phyloP scores from a whole-genome alignment of 2,329 filamentous ascomycete genomes.

The Trichoderma brevicompactum region DNA sequence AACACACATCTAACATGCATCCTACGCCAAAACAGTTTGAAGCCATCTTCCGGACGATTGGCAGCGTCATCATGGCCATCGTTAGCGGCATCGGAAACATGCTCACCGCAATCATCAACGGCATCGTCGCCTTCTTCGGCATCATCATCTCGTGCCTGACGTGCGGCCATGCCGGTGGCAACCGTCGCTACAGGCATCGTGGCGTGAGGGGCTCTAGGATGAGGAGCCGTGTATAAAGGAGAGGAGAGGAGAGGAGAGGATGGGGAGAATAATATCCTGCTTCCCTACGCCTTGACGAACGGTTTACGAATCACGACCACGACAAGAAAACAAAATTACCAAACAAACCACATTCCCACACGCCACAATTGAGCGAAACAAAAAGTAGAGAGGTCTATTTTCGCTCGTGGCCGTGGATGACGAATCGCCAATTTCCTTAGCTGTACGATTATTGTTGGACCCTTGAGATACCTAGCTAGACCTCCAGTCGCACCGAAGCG shows the following conservation, averaged over 20 bases:
- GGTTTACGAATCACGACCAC: slow-evolving; percentile 19
- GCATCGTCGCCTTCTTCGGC: slow-evolving; percentile 66
- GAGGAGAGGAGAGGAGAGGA: neutral
- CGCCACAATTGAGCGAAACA: neutral
- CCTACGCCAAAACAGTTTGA: slow-evolving; percentile 55
- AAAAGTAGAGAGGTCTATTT: neutral
- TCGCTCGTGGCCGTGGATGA: neutral
- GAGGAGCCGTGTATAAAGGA: slow-evolving; percentile 14
- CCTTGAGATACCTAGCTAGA: slow-evolving; percentile 16
- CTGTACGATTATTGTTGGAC: slow-evolving; percentile 29
- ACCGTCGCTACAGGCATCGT: slow-evolving; percentile 7
- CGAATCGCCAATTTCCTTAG: slow-evolving; percentile 17
- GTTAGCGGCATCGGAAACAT: slow-evolving; percentile 68
- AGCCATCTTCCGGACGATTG: slow-evolving; percentile 66
- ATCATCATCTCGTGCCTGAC: slow-evolving; percentile 70
- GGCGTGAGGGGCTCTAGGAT: neutral
- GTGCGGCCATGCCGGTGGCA: slow-evolving; percentile 50
- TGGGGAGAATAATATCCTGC: neutral
- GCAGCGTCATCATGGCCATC: slow-evolving; percentile 68
- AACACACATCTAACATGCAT: slow-evolving; percentile 31
- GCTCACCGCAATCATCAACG: slow-evolving; percentile 68
- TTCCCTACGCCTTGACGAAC: neutral
- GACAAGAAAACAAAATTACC: neutral
- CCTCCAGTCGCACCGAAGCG: slow-evolving; percentile 7
- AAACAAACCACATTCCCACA: neutral